Conservation (phyloP, 495 filamentous ascomycete genomes). For the Pyronema omphalodes region DNA sequence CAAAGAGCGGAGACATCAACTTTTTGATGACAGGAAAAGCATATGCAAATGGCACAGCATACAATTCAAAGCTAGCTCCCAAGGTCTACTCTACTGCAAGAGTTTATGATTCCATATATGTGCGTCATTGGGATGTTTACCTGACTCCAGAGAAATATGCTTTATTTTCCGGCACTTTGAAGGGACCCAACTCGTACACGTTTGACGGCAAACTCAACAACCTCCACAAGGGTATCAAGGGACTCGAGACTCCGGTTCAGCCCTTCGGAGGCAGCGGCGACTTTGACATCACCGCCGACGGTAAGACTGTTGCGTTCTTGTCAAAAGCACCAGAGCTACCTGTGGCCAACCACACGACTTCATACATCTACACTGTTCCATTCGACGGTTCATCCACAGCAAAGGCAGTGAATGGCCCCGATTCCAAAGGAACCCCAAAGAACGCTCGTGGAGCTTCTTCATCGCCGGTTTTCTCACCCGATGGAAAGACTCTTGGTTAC, state of each 20-base stretch:
- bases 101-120: constrained; percentile 52
- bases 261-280: constrained; percentile 38
- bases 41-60: constrained; percentile 40
- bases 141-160: constrained; percentile 47
- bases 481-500: constrained; percentile 58
- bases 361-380: constrained; percentile 54
- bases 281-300: constrained; percentile 36
- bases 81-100: constrained; percentile 40
- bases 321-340: constrained; percentile 66
- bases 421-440: constrained; percentile 32
- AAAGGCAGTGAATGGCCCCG: constrained; percentile 29
- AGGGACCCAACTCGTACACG: constrained; percentile 27
- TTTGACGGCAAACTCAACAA: constrained; percentile 35
- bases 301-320: constrained; percentile 50
- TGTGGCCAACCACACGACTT: constrained; percentile 65
- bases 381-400: constrained; percentile 24
- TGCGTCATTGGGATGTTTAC: constrained; percentile 62
- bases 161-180: constrained; percentile 54
- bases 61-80: constrained; percentile 39
- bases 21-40: constrained; percentile 48
- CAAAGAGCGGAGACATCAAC: constrained; percentile 41
- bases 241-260: constrained; percentile 42
- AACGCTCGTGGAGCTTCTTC: constrained; percentile 50
- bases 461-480: constrained; percentile 56
- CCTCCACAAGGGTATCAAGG: constrained; percentile 32